phyloP scores from a whole-genome alignment of 345 rosid genomes.

The Corchorus capsularis region DNA sequence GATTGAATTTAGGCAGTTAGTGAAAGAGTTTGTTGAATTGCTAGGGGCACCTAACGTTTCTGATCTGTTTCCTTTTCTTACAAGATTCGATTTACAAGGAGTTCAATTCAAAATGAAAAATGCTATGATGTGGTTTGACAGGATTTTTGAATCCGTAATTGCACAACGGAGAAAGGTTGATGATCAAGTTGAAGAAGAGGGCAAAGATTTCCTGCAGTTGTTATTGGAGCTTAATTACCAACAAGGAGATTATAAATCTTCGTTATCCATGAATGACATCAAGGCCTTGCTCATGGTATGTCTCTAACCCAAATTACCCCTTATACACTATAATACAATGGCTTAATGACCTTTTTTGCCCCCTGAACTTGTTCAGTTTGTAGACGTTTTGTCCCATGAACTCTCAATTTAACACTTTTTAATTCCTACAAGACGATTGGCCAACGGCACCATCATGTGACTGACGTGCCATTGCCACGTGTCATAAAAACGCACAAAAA shows the following conservation, averaged over 20 bases:
- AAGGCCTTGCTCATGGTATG: constrained; percentile 25
- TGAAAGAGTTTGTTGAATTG: not conserved
- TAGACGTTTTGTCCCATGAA: too few species aligned
- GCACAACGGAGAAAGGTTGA: not conserved
- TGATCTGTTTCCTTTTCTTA: not conserved
- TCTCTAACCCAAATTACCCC: not conserved
- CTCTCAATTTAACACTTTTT: too few species aligned
- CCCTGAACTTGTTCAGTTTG: too few species aligned
- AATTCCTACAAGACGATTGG: too few species aligned
- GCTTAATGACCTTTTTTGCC: too few species aligned
- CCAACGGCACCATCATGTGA: too few species aligned
- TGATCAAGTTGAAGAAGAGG: not conserved
- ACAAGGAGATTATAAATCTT: constrained; percentile 11
- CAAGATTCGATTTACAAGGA: constrained; percentile 5
- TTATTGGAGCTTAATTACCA: constrained; percentile 28
- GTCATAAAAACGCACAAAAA: too few species aligned
- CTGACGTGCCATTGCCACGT: too few species aligned
- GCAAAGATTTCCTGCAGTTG: constrained; percentile 35
- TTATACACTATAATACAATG: too few species aligned
- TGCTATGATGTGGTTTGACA: not conserved
- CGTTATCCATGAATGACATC: constrained; percentile 12
- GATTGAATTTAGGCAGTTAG: not conserved
- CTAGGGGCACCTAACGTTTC: not conserved
- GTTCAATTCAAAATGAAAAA: constrained; percentile 5
- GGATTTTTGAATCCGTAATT: constrained; percentile 8